Base-by-base conservation (phyloP, 73 alveolate genomes). In the Diophrys appendiculata region DNA sequence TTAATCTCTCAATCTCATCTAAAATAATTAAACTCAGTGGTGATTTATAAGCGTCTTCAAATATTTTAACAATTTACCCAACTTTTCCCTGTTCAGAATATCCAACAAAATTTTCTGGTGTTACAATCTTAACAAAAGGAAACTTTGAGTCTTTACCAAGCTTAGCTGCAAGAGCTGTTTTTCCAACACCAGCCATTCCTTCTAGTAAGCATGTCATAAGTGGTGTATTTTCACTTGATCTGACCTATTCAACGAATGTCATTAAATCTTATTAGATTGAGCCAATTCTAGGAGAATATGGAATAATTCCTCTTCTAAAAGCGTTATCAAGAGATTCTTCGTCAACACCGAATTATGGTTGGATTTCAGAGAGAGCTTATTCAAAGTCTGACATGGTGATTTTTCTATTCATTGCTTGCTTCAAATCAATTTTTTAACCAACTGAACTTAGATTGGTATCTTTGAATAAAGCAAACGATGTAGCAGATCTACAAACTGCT, bases 31-130 rank as follows among this genome's bases (percentile, higher is more conserved):
- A 83, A 0, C 98, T 91, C 60, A 92, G 91, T 34, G 97, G 97
- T 29, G 98, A 89, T 90, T 97, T 97, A 90, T 98, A 98, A 11
- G 99, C 99, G 86, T 97, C 99, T 72, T 98, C 99, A 77, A 98
- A 97, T 81, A 97, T 93, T 73, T 94, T 98, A 73, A 93, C 97
- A 54, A 98, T 95, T 65, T 94, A 84, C 8, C 93, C 72, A 53
- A 94, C 86, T 91, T 96, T 96, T 54, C 98, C 98, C 24, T 72
- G 77, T 76, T 94, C 99, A 72, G 94, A 84, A 72, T 88, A 92
- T 29, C 99, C 99, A 27, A 98, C 99, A 80, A 90, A 97, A 69
- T 96, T 89, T 73, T 98, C 99, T 5, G 99, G 99, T 5, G 99
- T 78, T 8, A 97, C 89, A 68, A 98, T 74, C 81, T 97, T 96